A percentile compares a stretch with the other conserved stretches of the same genome.
Evolutionary conservation across 192 early-diverging fungal species (phyloP).

Genomic region (Backusella westeae): DNA sequence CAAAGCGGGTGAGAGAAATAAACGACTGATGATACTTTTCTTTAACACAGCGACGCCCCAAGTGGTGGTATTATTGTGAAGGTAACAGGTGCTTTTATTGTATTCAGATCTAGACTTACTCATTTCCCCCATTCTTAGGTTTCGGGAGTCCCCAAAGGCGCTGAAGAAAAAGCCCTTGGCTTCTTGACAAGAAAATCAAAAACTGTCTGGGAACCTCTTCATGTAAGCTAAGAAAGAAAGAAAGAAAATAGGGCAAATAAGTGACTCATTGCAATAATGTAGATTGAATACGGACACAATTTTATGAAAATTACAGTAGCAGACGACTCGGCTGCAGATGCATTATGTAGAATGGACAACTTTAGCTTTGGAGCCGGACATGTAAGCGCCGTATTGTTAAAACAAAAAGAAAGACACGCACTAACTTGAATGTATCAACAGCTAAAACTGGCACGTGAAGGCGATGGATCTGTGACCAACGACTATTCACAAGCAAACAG

Average conservation of each 20-base stretch:
- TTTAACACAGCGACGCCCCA: neutral
- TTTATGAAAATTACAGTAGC: conserved; percentile 3
- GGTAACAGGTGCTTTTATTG: neutral
- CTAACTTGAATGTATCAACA: neutral
- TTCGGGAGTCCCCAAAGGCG: conserved; percentile 19
- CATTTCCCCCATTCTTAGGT: conserved; percentile 1
- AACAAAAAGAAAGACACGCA: no score
- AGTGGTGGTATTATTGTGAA: conserved; percentile 8
- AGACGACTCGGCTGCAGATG: conserved; percentile 12
- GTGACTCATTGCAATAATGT: neutral
- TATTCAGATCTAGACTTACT: neutral
- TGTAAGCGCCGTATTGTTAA: neutral
- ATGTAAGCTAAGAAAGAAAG: conserved; percentile 1
- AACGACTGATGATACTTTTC: neutral
- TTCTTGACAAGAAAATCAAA: conserved; percentile 28
- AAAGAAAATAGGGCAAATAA: neutral
- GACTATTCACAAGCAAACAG: neutral
- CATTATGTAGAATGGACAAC: conserved; percentile 2
- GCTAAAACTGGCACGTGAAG: neutral
- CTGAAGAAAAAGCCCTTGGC: conserved; percentile 13
- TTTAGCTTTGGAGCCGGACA: neutral
- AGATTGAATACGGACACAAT: neutral
- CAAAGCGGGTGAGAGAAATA: neutral
- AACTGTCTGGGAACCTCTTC: conserved; percentile 19
- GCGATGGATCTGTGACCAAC: neutral